A percentile compares a stretch with the other conserved stretches of the same genome.
Conservation (phyloP, 148 eudicot species). For the Heliosperma pusillum region DNA sequence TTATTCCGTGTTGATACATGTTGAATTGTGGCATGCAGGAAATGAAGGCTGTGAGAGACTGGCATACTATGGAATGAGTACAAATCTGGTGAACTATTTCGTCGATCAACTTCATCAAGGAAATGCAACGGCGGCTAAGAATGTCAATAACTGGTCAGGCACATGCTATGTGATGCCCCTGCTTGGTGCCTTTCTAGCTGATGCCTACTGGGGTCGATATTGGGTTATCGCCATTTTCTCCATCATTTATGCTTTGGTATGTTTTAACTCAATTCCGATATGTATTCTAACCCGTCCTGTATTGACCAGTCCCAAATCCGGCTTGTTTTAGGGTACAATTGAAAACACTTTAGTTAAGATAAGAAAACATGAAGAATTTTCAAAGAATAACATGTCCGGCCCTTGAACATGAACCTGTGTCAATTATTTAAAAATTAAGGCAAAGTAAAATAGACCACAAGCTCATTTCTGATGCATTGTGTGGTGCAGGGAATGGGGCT, state of each 20-base stretch:
- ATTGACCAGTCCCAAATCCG: too few relatives aligned
- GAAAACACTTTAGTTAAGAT: too few relatives aligned
- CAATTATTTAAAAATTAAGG: too few relatives aligned
- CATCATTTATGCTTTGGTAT: constrained; percentile 52
- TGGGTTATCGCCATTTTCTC: constrained; percentile 70
- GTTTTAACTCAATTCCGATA: too few relatives aligned
- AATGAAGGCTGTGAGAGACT: constrained; percentile 74
- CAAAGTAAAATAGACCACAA: too few relatives aligned
- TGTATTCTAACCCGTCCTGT: too few relatives aligned
- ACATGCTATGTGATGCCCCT: constrained; percentile 69
- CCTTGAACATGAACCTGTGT: too few relatives aligned
- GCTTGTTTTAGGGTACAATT: too few relatives aligned
- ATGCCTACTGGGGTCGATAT: constrained; percentile 68
- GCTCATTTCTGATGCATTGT: background rate
- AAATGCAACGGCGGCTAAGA: constrained; percentile 46
- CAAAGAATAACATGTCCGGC: too few relatives aligned
- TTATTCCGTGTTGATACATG: too few relatives aligned
- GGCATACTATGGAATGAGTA: constrained; percentile 80
- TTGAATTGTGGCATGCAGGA: constrained; percentile 31
- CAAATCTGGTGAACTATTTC: constrained; percentile 67
- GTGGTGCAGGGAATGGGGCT: constrained; percentile 44
- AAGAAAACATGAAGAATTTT: too few relatives aligned
- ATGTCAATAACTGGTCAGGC: constrained; percentile 75
- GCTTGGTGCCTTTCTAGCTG: constrained; percentile 72
- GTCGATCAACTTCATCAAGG: constrained; percentile 36